Evolutionary conservation across 208 protist genomes (phyloP), one percentile per base, ranked within the genome.

Genomic region (Acanthamoeba lenticulata): DNA sequence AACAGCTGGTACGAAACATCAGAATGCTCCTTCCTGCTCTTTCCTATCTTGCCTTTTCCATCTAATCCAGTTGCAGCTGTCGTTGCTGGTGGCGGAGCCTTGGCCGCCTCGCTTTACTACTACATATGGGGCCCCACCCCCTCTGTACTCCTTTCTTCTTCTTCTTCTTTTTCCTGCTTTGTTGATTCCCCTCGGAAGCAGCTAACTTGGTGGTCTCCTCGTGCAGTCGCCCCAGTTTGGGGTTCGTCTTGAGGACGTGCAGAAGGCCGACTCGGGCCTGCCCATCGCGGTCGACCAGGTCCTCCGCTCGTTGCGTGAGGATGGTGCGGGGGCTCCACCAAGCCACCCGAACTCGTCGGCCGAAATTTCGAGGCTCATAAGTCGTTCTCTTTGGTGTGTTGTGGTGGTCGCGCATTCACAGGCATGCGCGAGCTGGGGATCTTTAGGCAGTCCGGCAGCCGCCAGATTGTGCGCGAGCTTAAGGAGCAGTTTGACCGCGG

Each of bases 401-500:
- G 49, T 57, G 19, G 9, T 2, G 4, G 60, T 52, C 72, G 24
- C 24, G 42, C 38, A 40, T 47, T 52, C 21, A 40, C 42, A 83
- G 72, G 72, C 38, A 83, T 83, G 34, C 72, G 29, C 24, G 72
- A 83, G 42, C 40, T 83, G 40, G 72, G 72, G 0, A 83, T 83
- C 17, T 83, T 83, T 32, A 17, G 72, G 72, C 72, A 83, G 72
- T 83, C 72, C 6, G 72, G 72, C 34, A 83, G 72, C 40, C 72
- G 72, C 7, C 19, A 83, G 72, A 40, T 52, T 15, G 72, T 83
- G 42, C 34, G 72, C 0, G 72, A 83, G 42, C 72, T 83, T 9
- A 83, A 52, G 72, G 72, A 83, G 42, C 72, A 52, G 27, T 83
- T 83, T 40, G 42, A 83, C 34, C 42, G 6, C 11, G 72, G 72